Evolutionary conservation across 306 rosid genomes (phyloP).

Genomic region (Vigna unguiculata): DNA sequence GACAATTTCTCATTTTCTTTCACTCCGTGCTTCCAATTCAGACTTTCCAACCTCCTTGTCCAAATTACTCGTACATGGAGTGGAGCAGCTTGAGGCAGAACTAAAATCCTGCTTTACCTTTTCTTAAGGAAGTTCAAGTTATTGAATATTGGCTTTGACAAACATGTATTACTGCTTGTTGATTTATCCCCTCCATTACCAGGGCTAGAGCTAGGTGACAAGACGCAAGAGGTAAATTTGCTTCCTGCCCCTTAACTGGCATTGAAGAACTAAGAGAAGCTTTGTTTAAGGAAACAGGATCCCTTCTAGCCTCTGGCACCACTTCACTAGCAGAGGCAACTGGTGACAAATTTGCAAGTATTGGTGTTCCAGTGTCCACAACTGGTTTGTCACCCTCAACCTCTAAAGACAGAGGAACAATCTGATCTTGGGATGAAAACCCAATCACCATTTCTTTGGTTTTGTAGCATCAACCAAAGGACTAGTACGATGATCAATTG

Average conservation of each 20-base stretch:
- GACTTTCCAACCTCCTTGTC: conserved; percentile 53
- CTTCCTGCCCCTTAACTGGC: conserved; percentile 54
- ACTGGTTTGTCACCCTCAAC: conserved; percentile 50
- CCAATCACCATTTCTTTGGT: conserved; percentile 42
- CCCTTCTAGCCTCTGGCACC: conserved; percentile 42
- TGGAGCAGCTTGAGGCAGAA: conserved; percentile 55
- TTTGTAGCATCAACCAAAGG: conserved; percentile 43
- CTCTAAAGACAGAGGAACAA: conserved; percentile 55
- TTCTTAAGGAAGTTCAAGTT: conserved; percentile 70
- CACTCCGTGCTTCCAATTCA: conserved; percentile 53
- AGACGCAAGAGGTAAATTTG: conserved; percentile 49
- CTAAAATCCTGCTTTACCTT: conserved; percentile 66
- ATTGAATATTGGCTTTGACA: conserved; percentile 66
- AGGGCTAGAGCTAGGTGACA: conserved; percentile 58
- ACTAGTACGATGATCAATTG: conserved; percentile 50
- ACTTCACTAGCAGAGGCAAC: conserved; percentile 48
- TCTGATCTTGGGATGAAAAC: conserved; percentile 57
- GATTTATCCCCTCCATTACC: conserved; percentile 63
- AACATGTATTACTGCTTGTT: conserved; percentile 60
- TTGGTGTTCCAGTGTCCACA: conserved; percentile 44
- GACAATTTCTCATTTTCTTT: conserved; percentile 61
- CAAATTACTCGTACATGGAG: conserved; percentile 51
- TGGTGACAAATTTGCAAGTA: conserved; percentile 49
- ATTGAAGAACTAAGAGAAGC: conserved; percentile 49
- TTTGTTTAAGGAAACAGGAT: conserved; percentile 52